A percentile compares a stretch with the other conserved stretches of the same genome.
Evolutionary conservation across 345 rosid species (phyloP).

Genomic region (Bruguiera gymnorhiza): DNA sequence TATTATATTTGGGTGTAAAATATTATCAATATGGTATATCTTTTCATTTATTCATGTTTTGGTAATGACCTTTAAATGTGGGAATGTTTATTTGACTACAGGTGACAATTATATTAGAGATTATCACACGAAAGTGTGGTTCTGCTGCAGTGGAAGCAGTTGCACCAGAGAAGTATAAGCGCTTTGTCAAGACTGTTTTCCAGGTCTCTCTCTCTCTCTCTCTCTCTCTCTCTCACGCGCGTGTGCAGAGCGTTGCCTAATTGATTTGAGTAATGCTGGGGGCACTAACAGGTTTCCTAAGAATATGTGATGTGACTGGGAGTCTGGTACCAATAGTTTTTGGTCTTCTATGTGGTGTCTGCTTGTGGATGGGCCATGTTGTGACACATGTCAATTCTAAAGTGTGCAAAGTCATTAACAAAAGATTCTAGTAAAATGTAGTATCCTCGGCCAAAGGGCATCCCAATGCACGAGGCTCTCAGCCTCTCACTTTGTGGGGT

Average conservation of each 20-base stretch:
- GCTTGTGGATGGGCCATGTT: too few relatives aligned
- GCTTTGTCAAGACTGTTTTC: constrained; percentile 61
- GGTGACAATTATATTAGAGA: constrained; percentile 88
- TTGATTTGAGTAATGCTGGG: not conserved
- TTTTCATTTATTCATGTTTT: not conserved
- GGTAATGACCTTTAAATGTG: not conserved
- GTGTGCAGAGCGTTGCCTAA: not conserved
- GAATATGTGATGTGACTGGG: not conserved
- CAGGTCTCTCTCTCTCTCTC: constrained; percentile 46
- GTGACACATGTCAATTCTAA: too few relatives aligned
- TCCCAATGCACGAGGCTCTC: too few relatives aligned
- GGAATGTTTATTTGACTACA: constrained; percentile 21
- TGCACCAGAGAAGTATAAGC: constrained; percentile 71
- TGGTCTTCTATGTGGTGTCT: too few relatives aligned
- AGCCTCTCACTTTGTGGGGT: too few relatives aligned
- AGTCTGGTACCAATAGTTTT: too few relatives aligned
- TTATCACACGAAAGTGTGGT: constrained; percentile 81
- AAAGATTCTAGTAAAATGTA: too few relatives aligned
- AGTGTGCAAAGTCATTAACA: too few relatives aligned
- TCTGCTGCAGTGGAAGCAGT: constrained; percentile 54
- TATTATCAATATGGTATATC: not conserved
- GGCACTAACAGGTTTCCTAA: not conserved
- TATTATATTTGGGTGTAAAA: not conserved
- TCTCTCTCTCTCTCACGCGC: not conserved
- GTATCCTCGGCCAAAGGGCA: too few relatives aligned